These are phyloP conservation scores for Pneumocystis carinii DNA, from an alignment of 1,139 yeast genomes.

Conservation along the genomic window DNA sequence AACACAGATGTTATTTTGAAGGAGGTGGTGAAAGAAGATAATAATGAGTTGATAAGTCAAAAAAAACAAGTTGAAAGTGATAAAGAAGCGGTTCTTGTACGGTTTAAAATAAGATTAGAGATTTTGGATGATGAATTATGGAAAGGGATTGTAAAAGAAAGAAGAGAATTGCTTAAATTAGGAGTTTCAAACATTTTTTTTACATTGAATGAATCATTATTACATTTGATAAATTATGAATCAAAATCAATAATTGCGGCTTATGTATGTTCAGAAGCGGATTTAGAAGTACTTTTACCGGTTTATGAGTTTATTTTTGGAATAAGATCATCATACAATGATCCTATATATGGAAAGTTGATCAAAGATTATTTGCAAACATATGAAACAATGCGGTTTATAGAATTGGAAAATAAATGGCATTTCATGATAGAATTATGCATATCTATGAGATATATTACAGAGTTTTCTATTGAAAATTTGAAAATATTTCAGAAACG, in stretches of 20 bases:
- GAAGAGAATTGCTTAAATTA: not conserved
- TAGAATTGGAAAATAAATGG: not conserved
- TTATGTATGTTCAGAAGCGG: not conserved
- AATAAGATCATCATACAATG: not conserved
- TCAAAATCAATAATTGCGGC: not conserved
- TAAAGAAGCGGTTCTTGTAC: not conserved
- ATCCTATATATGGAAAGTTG: not conserved
- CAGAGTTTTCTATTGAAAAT: not conserved
- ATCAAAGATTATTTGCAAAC: not conserved
- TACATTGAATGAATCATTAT: not conserved
- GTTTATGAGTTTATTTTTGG: not conserved
- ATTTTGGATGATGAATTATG: not conserved
- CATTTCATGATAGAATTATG: not conserved
- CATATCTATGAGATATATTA: not conserved
- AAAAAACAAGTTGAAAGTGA: not conserved
- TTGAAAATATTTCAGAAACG: not conserved
- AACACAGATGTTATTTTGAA: not conserved
- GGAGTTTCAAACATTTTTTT: not conserved
- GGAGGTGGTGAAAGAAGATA: not conserved
- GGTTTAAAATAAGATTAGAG: not conserved
- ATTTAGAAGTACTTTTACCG: not conserved
- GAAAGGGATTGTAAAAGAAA: not conserved
- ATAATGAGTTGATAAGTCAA: not conserved
- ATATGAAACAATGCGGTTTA: not conserved
- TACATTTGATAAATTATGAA: not conserved